Evolutionary conservation across 2,329 filamentous ascomycete species (phyloP), one percentile per base, ranked within the genome.

Genomic region (Chlorencoelia australis): DNA sequence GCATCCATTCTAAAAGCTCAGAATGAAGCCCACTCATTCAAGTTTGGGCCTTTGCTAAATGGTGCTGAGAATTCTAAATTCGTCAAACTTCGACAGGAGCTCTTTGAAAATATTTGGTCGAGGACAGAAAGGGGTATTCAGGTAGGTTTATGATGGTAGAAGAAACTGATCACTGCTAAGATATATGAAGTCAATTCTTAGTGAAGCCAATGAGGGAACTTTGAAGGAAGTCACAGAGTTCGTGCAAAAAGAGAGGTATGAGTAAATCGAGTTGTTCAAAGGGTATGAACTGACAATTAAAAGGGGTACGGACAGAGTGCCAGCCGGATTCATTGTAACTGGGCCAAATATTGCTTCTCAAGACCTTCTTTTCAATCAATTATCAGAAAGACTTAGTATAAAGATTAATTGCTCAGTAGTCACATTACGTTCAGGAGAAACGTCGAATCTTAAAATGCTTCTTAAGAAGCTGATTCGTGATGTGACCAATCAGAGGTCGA

Each of bases 311-410:
- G 35, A 45, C 13, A 48, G 30, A 37, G 33, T 53, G 70, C 76
- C 80, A 0, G 72, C 79, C 6, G 80, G 73, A 2, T 79, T 89
- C 47, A 75, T 89, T 47, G 71, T 85, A 40, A 82, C 82, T 7
- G 85, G 84, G 0, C 81, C 84, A 6, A 86, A 84, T 45, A 80
- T 87, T 48, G 78, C 82, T 22, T 81, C 80, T 2, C 81, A 87
- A 55, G 73, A 76, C 27, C 65, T 82, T 9, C 66, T 88, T n/a
- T 87, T 87, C 48, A 67, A 75, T 40, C 80, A 85, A 55, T 61
- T 88, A 8, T 69, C 73, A 9, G 69, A 73, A 40, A 61, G 60
- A n/a, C 59, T 79, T n/a, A 60, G 62, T 50, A 46, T 56, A 42
- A 57, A 66, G 33, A 56, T 61, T 17, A 51, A 61, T 13, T 73